Evolutionary conservation across 805 yeast genomes (phyloP).

Genomic region (Lipomyces yamadae): DNA sequence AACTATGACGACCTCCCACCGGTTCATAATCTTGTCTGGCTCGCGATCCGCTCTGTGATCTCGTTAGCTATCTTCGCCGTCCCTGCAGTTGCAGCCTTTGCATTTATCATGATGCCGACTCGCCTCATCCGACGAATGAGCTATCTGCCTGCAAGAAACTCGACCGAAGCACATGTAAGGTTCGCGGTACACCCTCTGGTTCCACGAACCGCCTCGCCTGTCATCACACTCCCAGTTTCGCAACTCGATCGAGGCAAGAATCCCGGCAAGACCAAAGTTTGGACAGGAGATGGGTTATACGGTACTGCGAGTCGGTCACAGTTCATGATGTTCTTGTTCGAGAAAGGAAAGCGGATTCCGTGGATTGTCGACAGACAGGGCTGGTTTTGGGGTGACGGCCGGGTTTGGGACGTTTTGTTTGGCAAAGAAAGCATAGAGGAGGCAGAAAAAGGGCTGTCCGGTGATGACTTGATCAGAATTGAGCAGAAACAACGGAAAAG

Average conservation of each 20-base stretch:
- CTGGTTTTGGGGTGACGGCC: constrained; percentile 91
- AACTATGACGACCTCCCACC: constrained; percentile 56
- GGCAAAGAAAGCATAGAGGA: constrained; percentile 78
- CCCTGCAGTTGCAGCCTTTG: constrained; percentile 51
- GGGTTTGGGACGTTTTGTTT: constrained; percentile 79
- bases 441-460: constrained; percentile 71
- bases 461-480: constrained; percentile 55
- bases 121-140: constrained; percentile 75
- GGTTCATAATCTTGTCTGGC: constrained; percentile 47
- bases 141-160: constrained; percentile 58
- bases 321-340: constrained; percentile 74
- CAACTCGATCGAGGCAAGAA: constrained; percentile 58
- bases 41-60: constrained; percentile 47
- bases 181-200: constrained; percentile 76
- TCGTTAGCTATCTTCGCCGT: constrained; percentile 48
- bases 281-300: constrained; percentile 87
- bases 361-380: constrained; percentile 86
- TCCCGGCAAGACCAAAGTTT: constrained; percentile 60
- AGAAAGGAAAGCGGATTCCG: constrained; percentile 58
- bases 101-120: constrained; percentile 63
- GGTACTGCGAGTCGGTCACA: constrained; percentile 78
- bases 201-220: constrained; percentile 78
- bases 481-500: constrained; percentile 15
- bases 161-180: constrained; percentile 54
- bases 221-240: constrained; percentile 66